Percentiles rank a stretch among this genome's conserved stretches.
phyloP scores from a whole-genome alignment of 2,329 filamentous ascomycete species.

The Pseudocercospora fijiensis region DNA sequence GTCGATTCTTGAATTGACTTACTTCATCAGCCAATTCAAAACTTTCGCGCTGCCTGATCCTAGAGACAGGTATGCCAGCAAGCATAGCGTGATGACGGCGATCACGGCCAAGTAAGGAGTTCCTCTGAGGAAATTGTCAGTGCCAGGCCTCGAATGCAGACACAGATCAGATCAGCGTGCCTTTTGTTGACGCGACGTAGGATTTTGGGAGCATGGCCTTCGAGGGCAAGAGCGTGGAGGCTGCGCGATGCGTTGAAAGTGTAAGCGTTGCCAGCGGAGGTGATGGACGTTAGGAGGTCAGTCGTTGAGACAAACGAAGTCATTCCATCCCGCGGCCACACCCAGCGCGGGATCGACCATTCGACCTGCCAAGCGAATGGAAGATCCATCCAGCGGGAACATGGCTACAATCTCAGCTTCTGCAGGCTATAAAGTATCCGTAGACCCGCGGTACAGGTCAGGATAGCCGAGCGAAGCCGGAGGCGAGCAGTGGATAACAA shows the following conservation, averaged over 20 bases:
- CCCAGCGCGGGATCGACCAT: conserved; percentile 62
- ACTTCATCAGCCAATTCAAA: conserved; percentile 1
- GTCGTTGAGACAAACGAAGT: conserved; percentile 31
- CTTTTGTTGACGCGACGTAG: background rate
- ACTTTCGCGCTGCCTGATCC: background rate
- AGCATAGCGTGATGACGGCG: background rate
- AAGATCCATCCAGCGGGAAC: conserved; percentile 44
- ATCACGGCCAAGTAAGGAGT: background rate
- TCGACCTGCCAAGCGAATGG: conserved; percentile 72
- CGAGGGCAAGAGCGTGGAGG: background rate
- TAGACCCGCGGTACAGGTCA: no score
- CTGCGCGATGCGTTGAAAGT: background rate
- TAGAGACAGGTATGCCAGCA: background rate
- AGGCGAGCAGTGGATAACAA: no score
- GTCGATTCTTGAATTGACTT: background rate
- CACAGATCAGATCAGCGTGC: background rate
- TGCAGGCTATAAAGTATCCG: no score
- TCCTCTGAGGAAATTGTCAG: background rate
- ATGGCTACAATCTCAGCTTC: background rate
- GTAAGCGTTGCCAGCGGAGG: background rate
- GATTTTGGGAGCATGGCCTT: background rate
- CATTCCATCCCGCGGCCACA: conserved; percentile 25
- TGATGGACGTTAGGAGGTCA: background rate
- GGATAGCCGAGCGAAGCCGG: no score
- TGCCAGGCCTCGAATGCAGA: background rate